Evolutionary conservation across 2,329 filamentous ascomycete genomes (phyloP), one percentile per base, ranked within the genome.

Genomic region (Xylariaceae sp.): DNA sequence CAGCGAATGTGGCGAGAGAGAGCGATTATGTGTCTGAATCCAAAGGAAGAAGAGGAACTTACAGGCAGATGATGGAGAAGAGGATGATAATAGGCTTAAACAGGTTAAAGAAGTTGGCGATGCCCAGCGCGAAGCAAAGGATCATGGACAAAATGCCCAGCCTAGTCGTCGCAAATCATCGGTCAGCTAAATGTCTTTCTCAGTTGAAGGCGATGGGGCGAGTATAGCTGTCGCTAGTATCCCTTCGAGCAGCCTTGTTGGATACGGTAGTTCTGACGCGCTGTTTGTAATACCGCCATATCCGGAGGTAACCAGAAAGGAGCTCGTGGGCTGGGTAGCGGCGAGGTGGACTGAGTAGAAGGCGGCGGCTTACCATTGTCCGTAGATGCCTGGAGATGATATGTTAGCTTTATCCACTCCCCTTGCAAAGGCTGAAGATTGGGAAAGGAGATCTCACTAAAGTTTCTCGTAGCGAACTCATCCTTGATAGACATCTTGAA

Each of bases 391-490:
- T 86, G 56, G 47, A 25, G 40, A 33, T 17, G 5, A 20, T 44
- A 25, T 16, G 41, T 73, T 59, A 75, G 67, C 56, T 38, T 41
- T 54, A 44, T 35, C 35, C 43, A 37, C 10, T 39, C 52, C 42
- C 49, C 52, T 49, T 39, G 48, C 50, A 42, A 27, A 19, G 22
- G 37, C 27, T 38, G 36, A 32, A 22, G 3, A 38, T 33, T 25
- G 39, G 44, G 40, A 19, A 44, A n/a, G 39, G 23, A 48, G 22
- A 45, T 72, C 82, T 61, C 74, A 86, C 83, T 87, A 70, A 87
- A 87, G 71, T 87, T 87, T 62, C 83, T 75, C 50, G 82, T 84
- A 64, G 77, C 77, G 64, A 87, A 85, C 68, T 86, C 83, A 63
- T 86, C 83, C 68, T 79, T 79, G 71, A 86, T 75, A 65, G 81